Evolutionary conservation across 2,329 filamentous ascomycete genomes (phyloP), one percentile per base, ranked within the genome.

Genomic region (Epichloe coenophiala): DNA sequence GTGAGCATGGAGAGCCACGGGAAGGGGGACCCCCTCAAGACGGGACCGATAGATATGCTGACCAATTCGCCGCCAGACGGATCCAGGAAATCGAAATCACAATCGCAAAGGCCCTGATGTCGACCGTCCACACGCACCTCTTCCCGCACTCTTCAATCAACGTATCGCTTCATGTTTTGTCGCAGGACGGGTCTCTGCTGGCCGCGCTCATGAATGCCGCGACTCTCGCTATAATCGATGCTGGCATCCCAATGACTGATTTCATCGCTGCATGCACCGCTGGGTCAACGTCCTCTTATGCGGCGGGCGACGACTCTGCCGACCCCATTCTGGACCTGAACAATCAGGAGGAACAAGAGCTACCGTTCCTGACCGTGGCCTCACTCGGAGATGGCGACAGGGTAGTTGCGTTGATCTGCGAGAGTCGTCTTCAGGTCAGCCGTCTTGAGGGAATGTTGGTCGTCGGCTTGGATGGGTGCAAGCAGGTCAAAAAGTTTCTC

Each of bases 211-310:
- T 97, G 58, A 98, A 98, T 62, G 93, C 93, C 4, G 80, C 86
- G 0, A 95, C 91, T 0, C 79, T 98, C 12, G 93, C 93, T 0
- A 80, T 97, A 21, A 84, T 97, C 55, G 93, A 98, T 64, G 93
- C 93, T 1, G 93, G 93, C 48, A 84, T 98, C 19, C 93, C 93
- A 23, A 96, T 97, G 90, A 81, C 83, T 3, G 88, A 95, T 63
- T 94, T 96, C 63, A 78, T 97, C 3, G 82, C 83, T 21, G 88
- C 90, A 5, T 94, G 88, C 68, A 95, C 90, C 1, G 86, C 88
- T 0, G 93, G 90, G 4, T 86, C 84, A 13, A 88, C 85, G 0
- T 82, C 82, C 0, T 77, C 80, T 0, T 78, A 84, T 57, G 73
- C 78, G 0, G 73, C 74, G 1, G 79, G 78, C 51, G 83, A 86